A percentile compares a stretch with the other conserved stretches of the same genome.
Conservation (phyloP, 345 rosid genomes). For the Linum lewisii region DNA sequence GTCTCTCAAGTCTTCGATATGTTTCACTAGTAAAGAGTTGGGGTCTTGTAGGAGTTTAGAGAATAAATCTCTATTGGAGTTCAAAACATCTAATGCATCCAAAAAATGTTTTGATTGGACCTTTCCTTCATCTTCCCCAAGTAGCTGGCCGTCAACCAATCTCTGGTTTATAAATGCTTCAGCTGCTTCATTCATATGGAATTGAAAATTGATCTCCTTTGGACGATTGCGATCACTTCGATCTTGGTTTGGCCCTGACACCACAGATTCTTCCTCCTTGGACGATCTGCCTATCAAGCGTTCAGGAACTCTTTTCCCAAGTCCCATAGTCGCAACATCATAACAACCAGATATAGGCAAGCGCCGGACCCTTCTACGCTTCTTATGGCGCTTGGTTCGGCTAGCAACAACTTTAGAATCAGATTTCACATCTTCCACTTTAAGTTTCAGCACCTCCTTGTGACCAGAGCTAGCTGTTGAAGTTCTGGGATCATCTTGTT, state of each 20-base stretch:
- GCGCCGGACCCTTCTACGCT: conserved; percentile 12
- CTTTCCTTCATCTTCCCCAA: conserved; percentile 12
- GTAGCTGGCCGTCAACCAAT: conserved; percentile 20
- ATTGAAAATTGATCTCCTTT: conserved; percentile 38
- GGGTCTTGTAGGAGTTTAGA: conserved; percentile 66
- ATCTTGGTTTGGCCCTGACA: conserved; percentile 13
- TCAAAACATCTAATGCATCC: conserved; percentile 56
- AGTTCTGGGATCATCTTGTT: conserved; percentile 13
- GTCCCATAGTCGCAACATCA: conserved; percentile 17
- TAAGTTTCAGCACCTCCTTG: conserved; percentile 14
- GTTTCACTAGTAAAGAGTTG: conserved; percentile 49
- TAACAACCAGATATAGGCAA: conserved; percentile 24
- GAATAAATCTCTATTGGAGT: conserved; percentile 64
- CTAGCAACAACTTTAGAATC: conserved; percentile 19
- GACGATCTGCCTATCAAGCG: conserved; percentile 24
- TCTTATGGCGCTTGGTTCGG: conserved; percentile 16
- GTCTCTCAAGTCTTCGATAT: conserved; percentile 40
- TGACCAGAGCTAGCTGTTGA: conserved; percentile 9
- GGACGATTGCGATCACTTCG: conserved; percentile 13
- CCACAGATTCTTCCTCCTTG: conserved; percentile 8
- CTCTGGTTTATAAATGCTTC: conserved; percentile 52
- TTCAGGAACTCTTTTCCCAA: conserved; percentile 15
- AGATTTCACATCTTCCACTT: conserved; percentile 22
- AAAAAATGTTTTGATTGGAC: conserved; percentile 51
- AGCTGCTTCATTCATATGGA: conserved; percentile 39